Percentiles rank a stretch among this genome's conserved stretches.
phyloP scores from a whole-genome alignment of 495 filamentous ascomycete genomes.

The Neurospora sp. region DNA sequence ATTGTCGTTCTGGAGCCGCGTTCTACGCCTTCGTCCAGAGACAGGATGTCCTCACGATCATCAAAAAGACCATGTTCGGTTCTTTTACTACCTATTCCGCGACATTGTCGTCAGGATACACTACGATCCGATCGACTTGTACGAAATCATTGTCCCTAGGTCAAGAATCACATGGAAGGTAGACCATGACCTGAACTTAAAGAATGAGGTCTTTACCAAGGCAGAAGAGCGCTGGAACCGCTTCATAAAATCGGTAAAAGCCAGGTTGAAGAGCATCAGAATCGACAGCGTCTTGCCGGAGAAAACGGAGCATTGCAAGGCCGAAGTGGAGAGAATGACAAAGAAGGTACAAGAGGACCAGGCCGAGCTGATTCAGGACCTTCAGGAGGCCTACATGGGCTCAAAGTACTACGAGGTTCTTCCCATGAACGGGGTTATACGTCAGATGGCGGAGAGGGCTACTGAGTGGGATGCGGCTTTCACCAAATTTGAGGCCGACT shows the following conservation, averaged over 20 bases:
- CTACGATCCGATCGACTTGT: conserved; percentile 80
- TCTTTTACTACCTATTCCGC: conserved; percentile 74
- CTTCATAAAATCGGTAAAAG: conserved; percentile 79
- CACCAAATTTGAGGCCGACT: conserved; percentile 81
- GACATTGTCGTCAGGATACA: conserved; percentile 71
- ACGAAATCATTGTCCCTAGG: conserved; percentile 92
- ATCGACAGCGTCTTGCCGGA: conserved; percentile 83
- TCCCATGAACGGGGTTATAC: conserved; percentile 76
- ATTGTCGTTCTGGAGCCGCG: conserved; percentile 87
- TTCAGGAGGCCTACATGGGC: conserved; percentile 83
- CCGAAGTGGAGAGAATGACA: conserved; percentile 64
- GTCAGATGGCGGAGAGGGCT: conserved; percentile 85
- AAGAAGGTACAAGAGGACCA: conserved; percentile 78
- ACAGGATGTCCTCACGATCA: conserved; percentile 84
- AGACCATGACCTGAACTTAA: conserved; percentile 78
- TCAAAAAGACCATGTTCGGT: conserved; percentile 81
- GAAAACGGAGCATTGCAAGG: conserved; percentile 67
- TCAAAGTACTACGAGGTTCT: conserved; percentile 96
- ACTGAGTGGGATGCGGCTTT: conserved; percentile 90
- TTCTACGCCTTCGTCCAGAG: conserved; percentile 65
- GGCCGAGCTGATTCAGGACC: conserved; percentile 52
- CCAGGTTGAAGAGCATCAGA: conserved; percentile 76
- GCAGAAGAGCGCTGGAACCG: conserved; percentile 69
- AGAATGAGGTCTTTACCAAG: conserved; percentile 79
- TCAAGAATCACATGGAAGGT: conserved; percentile 93